Conservation (phyloP, 768 basidiomycete species). For the Guyanaporus albipodus region DNA sequence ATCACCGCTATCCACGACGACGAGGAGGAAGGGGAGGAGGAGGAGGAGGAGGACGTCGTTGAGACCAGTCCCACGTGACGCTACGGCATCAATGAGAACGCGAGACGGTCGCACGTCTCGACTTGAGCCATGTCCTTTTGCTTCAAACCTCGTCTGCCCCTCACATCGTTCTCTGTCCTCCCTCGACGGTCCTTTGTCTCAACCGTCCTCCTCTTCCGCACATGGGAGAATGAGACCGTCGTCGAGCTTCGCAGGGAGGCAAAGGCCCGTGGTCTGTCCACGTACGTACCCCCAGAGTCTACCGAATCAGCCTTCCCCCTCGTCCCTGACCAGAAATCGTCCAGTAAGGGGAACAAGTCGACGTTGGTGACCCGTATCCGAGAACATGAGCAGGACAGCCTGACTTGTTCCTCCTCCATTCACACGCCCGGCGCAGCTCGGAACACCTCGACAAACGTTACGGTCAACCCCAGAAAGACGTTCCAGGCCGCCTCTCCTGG, state of each 20-base stretch:
- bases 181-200: slow-evolving; percentile 43
- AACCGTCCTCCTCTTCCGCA: slow-evolving; percentile 51
- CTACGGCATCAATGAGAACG: no score
- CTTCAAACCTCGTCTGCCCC: slow-evolving; percentile 14
- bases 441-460: slow-evolving; percentile 23
- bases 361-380: slow-evolving; percentile 51
- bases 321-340: slow-evolving; percentile 7
- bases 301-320: not conserved
- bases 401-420: slow-evolving; percentile 11
- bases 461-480: slow-evolving; percentile 22
- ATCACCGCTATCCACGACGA: slow-evolving; percentile 2
- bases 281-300: slow-evolving; percentile 45
- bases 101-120: no score
- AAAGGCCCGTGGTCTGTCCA: slow-evolving; percentile 50
- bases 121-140: slow-evolving; percentile 11
- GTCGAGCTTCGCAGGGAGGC: slow-evolving; percentile 50
- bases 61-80: no score
- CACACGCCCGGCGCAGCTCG: slow-evolving; percentile 19
- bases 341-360: slow-evolving; percentile 61
- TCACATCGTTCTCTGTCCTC: not conserved
- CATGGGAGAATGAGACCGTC: slow-evolving; percentile 52
- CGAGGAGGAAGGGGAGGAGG: no score
- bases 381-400: slow-evolving; percentile 40
- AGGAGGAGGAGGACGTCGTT: no score
- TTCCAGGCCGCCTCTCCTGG: slow-evolving; percentile 37